Base-by-base conservation (phyloP, 495 filamentous ascomycete species). In the Lasiosphaeriaceae sp. region DNA sequence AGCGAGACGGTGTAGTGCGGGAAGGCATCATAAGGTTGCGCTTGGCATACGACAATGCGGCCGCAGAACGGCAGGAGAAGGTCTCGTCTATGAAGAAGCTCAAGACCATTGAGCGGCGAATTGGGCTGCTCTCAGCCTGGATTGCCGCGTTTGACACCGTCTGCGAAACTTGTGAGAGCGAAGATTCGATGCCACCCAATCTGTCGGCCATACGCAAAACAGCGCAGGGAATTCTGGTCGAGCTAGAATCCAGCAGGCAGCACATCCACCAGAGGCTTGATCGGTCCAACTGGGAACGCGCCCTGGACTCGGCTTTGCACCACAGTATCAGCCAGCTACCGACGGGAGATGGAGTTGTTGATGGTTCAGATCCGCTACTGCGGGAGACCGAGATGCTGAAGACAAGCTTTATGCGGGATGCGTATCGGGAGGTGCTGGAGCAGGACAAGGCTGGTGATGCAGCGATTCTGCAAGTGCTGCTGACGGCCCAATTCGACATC, bases 401-500 rank as follows among this genome's bases (percentile, higher is more conserved):
- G 69, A 79, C 86, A 3, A 87, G 84, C 54, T 91, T 88, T n/a
- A 90, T 91, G 63, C 80, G 91, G 31, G 94, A 97, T 62, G 81
- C 86, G 2, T 78, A 92, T 55, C 72, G 81, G 9, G 84, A 86
- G n/a, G 83, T 97, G 24, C 66, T 88, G 17, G 92, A 96, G 39
- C 85, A 92, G 59, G 92, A 97, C 62, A 92, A 88, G 71, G 78
- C 79, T 43, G 89, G 88, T 35, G 89, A 96, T 71, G 83, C 85
- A 11, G 84, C 79, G 19, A 80, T 88, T 20, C 77, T 96, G 61
- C 92, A 96, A 69, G 80, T 88, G 6, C 81, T 97, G 43, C 80
- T 97, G 8, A 85, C 86, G 48, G 90, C 93, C 22, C 93, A 97
- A 65, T 94, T 97, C 64, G 93, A 97, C 66, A 89, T 90, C 2